These are phyloP conservation scores for Yarrowia sp. DNA, from an alignment of 805 yeast genomes.

Conservation along the genomic window DNA sequence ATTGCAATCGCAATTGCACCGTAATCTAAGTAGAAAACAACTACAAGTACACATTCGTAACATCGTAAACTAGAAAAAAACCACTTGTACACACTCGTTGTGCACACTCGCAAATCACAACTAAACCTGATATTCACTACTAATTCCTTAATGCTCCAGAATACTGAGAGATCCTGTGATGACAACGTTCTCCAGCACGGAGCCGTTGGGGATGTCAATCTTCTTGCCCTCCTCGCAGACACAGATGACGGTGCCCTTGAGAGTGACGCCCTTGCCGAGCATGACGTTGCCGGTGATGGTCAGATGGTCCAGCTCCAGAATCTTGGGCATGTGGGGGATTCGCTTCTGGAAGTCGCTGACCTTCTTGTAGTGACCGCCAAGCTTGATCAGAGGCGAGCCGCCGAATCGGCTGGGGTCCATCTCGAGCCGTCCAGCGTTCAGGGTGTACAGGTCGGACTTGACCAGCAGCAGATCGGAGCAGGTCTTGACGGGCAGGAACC, in stretches of 20 bases:
- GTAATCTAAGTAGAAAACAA: too few species aligned
- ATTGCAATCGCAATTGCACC: too few species aligned
- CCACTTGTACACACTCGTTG: too few species aligned
- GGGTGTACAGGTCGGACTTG: conserved; percentile 86
- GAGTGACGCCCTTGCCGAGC: conserved; percentile 83
- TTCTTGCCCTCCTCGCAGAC: conserved; percentile 96
- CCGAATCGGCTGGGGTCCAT: conserved; percentile 84
- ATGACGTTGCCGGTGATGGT: conserved; percentile 96
- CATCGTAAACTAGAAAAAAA: too few species aligned
- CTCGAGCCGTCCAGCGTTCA: conserved; percentile 87
- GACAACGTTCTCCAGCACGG: conserved; percentile 91
- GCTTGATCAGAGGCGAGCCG: conserved; percentile 89
- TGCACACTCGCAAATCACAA: too few species aligned
- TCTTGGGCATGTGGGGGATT: conserved; percentile 93
- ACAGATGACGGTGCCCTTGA: conserved; percentile 96
- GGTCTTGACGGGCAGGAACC: conserved; percentile 97
- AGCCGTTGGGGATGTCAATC: conserved; percentile 96
- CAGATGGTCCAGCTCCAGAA: conserved; percentile 93
- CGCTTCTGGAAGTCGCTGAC: conserved; percentile 87
- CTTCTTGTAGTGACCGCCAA: conserved; percentile 95
- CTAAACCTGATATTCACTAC: neutral
- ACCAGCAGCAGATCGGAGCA: conserved; percentile 92
- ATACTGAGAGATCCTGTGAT: conserved; percentile 95
- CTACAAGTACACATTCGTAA: too few species aligned
- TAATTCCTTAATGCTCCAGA: conserved; percentile 80